Conservation (phyloP, 192 early-diverging fungal species). For the Linnemannia exigua region DNA sequence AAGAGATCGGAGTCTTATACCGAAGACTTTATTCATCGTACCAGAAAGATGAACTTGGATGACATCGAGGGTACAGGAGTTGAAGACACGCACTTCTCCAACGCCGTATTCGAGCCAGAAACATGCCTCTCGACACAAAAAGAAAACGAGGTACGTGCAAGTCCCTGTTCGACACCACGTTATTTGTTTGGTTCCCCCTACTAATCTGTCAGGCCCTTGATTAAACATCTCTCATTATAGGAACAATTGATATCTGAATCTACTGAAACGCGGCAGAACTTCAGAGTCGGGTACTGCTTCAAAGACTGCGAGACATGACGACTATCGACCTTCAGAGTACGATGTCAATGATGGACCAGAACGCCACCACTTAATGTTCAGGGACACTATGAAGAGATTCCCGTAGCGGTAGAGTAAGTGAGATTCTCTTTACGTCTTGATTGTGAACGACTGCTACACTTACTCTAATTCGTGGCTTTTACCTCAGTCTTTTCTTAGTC, state of each 20-base stretch:
- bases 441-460: conserved; percentile 3
- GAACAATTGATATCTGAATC: conserved; percentile 25
- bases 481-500: conserved; percentile 14
- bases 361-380: conserved; percentile 25
- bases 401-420: conserved; percentile 18
- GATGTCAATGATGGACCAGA: conserved; percentile 11
- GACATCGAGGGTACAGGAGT: not conserved
- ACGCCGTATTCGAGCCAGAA: conserved; percentile 7
- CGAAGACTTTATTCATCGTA: conserved; percentile 27
- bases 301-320: conserved; percentile 15
- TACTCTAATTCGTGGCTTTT: conserved; percentile 12
- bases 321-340: conserved; percentile 16
- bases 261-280: conserved; percentile 21
- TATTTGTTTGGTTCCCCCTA: conserved; percentile 2
- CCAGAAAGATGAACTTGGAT: conserved; percentile 23
- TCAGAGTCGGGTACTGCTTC: conserved; percentile 14
- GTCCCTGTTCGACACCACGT: not conserved
- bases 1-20: conserved; percentile 39
- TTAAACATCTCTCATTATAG: conserved; percentile 29
- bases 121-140: not conserved
- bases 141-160: no score
- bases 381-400: conserved; percentile 20
- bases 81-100: no score
- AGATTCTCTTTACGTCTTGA: conserved; percentile 16
- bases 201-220: conserved; percentile 21